Evolutionary conservation across 2,329 filamentous ascomycete genomes (phyloP), one percentile per base, ranked within the genome.

Genomic region (Apiospora marii): DNA sequence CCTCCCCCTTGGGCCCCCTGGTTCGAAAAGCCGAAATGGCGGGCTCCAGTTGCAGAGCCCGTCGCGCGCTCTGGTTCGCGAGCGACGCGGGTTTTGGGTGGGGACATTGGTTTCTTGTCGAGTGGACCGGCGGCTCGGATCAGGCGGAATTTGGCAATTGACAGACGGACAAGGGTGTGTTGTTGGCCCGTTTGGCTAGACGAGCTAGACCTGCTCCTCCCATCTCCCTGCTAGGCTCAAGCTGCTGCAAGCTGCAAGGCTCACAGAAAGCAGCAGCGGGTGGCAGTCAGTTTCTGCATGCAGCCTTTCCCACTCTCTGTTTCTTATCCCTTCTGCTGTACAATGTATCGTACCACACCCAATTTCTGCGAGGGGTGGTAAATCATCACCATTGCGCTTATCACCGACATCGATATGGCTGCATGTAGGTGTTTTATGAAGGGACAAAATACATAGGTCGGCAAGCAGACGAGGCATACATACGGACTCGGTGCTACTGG

Each of bases 11-110:
- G 44, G 67, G 43, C 67, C 67, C 48, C 67, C 49, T 64, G 58
- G 67, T 34, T 49, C 27, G 19, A 49, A 69, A 69, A 69, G 67
- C 67, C 67, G 67, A 69, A 69, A 69, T 69, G 48, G 67, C 67
- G 67, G 67, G 44, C 67, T 69, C 44, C 58, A 64, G 34, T 41
- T 41, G 34, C 34, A 64, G 58, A 64, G 34, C 58, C 44, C 67
- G 49, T 37, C 67, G 30, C 67, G 30, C 19, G 24, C 67, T 69
- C 67, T 69, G 67, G 67, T 69, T 69, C 67, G 67, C 67, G 44
- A 49, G 67, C n/a, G 37, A 69, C 43, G 44, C 44, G 67, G 44
- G 67, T 22, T 64, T 64, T 13, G 24, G 34, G 67, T 49, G 44
- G 24, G 5, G 7, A 37, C 44, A 5, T 49, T 37, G 67, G 27